Conservation (phyloP, 495 filamentous ascomycete genomes). For the Pseudoneurospora amorphoporcata region DNA sequence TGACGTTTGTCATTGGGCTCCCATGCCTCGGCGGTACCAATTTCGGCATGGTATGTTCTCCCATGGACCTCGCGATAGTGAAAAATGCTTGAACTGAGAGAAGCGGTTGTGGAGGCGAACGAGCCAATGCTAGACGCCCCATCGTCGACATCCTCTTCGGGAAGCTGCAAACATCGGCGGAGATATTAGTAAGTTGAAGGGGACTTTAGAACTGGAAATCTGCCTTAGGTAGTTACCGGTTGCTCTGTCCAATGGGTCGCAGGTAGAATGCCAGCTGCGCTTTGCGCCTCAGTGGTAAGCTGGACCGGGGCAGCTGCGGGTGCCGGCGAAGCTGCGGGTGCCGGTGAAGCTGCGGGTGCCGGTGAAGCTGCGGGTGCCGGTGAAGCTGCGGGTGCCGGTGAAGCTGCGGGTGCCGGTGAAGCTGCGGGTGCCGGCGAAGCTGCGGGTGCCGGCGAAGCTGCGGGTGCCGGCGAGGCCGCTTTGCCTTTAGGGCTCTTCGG, state of each 20-base stretch:
- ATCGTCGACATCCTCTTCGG: not conserved
- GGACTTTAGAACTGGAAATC: not conserved
- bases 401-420: too few relatives aligned
- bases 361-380: too few relatives aligned
- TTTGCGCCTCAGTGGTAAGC: not conserved
- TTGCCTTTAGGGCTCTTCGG: not conserved
- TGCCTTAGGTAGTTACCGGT: not conserved
- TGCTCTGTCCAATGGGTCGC: not conserved
- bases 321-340: too few relatives aligned
- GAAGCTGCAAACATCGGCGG: not conserved
- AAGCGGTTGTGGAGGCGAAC: not conserved
- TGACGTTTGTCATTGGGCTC: slow-evolving; percentile 27
- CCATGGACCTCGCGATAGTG: not conserved
- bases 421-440: too few relatives aligned
- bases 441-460: too few relatives aligned
- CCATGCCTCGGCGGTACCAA: slow-evolving; percentile 22
- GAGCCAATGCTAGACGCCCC: not conserved
- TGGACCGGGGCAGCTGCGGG: too few relatives aligned
- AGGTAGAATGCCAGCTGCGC: slow-evolving; percentile 1
- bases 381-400: too few relatives aligned
- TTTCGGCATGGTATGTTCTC: slow-evolving; percentile 13
- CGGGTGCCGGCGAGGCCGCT: not conserved
- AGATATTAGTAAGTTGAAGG: not conserved
- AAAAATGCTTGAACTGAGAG: not conserved
- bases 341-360: too few relatives aligned